Evolutionary conservation across 257 asterid genomes (phyloP), one percentile per base, ranked within the genome.

Genomic region (Nicotiana knightiana): DNA sequence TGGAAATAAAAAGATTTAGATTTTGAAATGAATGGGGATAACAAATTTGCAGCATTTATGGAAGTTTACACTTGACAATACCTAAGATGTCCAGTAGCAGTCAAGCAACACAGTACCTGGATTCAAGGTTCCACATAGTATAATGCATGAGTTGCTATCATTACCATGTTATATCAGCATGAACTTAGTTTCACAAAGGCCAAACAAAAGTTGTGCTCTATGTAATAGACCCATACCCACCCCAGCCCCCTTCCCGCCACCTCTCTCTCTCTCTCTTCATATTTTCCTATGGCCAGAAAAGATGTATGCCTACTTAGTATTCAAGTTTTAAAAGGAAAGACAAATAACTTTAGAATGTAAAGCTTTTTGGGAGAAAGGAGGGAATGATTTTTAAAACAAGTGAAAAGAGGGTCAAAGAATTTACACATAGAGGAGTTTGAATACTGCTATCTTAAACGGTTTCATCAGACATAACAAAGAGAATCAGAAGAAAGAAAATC

Each of bases 101-200:
- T 75, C 64, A 75, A 28, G 80, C 16, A 75, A 75, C 79, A 75
- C 79, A 48, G 35, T 21, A 71, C 43, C 46, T 75, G 79, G 63
- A 12, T 58, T 51, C 16, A 24, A 75, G 28, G 43, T 10, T 46
- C 79, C 15, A 43, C 61, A 53, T 46, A 43, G 51, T 43, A n/a
- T 71, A 71, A 28, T 46, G 39, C 61, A 46, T 71, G 37, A 71
- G 39, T 17, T 24, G 59, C 33, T 71, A 26, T 39, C 61, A 24
- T 70, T 43, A 70, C 59, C 78, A 43, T 71, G 78, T 24, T 43
- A 71, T 71, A n/a, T 71, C 59, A 21, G 46, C 78, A 71, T n/a
- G 32, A 67, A 67, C 55, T 67, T 67, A 37, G 16, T 18, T 37
- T 67, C 32, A 67, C 10, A 68, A 43, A n/a, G 77, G 33, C 78